Evolutionary conservation across 164 flowering plant species (phyloP), one percentile per base, ranked within the genome.

Genomic region (Saururus chinensis): DNA sequence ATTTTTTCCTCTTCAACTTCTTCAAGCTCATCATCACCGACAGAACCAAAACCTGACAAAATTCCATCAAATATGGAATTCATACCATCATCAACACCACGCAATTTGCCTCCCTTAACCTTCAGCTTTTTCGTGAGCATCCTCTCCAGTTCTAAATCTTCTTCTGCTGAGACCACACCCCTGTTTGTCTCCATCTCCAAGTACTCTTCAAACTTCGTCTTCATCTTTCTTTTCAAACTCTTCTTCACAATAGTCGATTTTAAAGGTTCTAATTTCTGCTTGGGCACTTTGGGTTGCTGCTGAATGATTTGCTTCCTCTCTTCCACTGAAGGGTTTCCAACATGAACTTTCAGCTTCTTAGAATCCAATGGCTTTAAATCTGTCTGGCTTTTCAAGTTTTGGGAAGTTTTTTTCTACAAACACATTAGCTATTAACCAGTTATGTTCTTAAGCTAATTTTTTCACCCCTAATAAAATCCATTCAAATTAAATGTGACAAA

Each of bases 51-150:
- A 26, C 56, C 24, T 17, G 86, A 76, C 9, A 81, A 68, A 58
- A 86, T 52, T 24, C 82, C 90, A 42, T 77, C 81, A 69, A 87
- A 76, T 40, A 92, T 71, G 14, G 59, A 19, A 73, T 87, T 78
- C 21, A 89, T 51, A 25, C 78, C 87, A 74, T 84, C 93, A 67
- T 83, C 83, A 10, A 57, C 69, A 41, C 88, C 93, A 17, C 74
- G 53, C 57, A 86, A 65, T 70, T 78, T 87, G 52, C 95, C 88
- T 37, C 62, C 55, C 57, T 87, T 89, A 53, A 87, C 84, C 66
- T 84, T 89, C 55, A 92, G 83, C 72, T 83, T 89, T 80, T 86
- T 89, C 0, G 93, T 87, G 61, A 92, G 89, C 65, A 70, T 83
- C 71, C 77, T 80, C 77, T 89, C 96, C 71, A 82, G 40, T 51